Evolutionary conservation across 352 stramenopile species (phyloP), one percentile per base, ranked within the genome.

Genomic region (Elongisporangium prolatum): DNA sequence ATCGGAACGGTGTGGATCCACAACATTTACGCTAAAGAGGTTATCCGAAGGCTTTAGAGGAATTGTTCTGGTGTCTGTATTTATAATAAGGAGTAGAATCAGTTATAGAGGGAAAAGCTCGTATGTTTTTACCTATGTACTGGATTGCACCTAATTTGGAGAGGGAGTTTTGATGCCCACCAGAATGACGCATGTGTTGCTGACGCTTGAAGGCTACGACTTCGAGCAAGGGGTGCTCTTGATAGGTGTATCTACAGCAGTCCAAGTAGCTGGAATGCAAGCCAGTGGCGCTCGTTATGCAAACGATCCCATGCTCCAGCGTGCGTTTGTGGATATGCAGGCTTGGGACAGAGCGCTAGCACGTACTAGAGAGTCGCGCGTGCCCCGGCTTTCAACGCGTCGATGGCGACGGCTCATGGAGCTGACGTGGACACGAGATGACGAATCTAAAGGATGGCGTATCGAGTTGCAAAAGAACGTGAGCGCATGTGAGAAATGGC

Each of bases 381-480:
- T 63, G 7, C 63, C 70, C 28, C 80, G 77, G 34, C 64, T 92
- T 17, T 74, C 84, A n/a, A 75, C 65, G 38, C 74, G 75, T 16
- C 76, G 81, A 9, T 53, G 88, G 44, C 80, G 80, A 50, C 86
- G 77, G 22, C 74, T 91, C 10, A 80, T 74, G 68, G 61, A 59
- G 37, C 40, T 21, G 25, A 80, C 69, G 56, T 93, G 84, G 84
- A 55, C 74, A 8, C 68, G 68, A 22, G 67, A 67, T 24, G 72
- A 90, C 58, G 2, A 38, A 2, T 24, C 67, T 10, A 20, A 64
- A 5, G 81, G 84, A 9, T 89, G 81, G 80, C 72, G 74, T 10
- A 4, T 74, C 2, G 79, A 90, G 64, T 54, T 91, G 11, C 61
- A 79, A 63, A 93, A 91, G 69, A 89, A 74, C 56, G 71, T 87